phyloP scores from a whole-genome alignment of 208 protist genomes.

The Strigomonas culicis region DNA sequence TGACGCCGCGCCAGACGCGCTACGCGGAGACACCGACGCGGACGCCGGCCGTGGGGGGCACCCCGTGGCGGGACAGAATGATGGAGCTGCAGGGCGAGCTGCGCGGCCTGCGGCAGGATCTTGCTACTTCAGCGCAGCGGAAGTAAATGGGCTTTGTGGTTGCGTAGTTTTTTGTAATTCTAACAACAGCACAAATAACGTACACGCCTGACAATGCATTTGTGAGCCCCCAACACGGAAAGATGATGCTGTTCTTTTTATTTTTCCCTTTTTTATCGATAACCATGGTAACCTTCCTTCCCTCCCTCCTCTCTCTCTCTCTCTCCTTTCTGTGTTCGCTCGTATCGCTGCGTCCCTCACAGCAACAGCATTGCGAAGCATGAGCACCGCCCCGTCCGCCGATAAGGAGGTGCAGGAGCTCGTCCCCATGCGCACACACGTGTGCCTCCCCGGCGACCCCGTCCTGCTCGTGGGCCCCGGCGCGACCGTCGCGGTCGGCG shows the following conservation, averaged over 20 bases:
- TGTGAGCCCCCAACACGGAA: too few species aligned
- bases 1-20: constrained; percentile 5
- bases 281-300: background rate
- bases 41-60: background rate
- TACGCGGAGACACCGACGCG: background rate
- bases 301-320: constrained; percentile 9
- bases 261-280: background rate
- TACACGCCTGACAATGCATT: too few species aligned
- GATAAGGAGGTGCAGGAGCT: constrained; percentile 36
- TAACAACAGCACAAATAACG: too few species aligned
- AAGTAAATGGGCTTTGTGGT: background rate
- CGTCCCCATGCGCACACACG: constrained; percentile 42
- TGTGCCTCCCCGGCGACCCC: constrained; percentile 82
- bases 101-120: constrained; percentile 37
- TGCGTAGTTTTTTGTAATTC: too few species aligned
- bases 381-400: background rate
- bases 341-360: background rate
- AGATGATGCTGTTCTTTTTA: too few species aligned
- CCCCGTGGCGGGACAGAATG: constrained; percentile 51
- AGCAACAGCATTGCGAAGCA: too few species aligned
- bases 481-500: constrained; percentile 61
- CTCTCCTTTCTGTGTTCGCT: constrained; percentile 10
- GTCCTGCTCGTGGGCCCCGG: constrained; percentile 39
- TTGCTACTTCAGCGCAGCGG: constrained; percentile 4
- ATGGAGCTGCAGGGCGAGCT: constrained; percentile 45